Conservation (phyloP, 208 protist species). For the Trypanosomatidae sp. region DNA sequence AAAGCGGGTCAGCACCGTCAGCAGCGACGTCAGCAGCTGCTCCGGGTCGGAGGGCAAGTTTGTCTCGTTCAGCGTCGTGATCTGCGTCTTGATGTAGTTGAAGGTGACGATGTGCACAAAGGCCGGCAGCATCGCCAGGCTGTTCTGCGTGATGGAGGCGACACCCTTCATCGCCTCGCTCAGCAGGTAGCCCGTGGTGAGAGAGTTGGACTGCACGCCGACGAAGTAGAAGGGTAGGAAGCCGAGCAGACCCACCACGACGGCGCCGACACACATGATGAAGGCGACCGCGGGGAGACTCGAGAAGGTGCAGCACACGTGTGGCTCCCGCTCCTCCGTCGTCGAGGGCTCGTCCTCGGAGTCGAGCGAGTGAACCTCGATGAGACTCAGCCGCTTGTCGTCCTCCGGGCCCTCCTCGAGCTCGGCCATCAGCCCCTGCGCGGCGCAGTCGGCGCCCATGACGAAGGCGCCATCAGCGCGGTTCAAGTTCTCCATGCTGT, state of each 20-base stretch:
- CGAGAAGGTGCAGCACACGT: constrained; percentile 30
- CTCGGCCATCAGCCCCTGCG: constrained; percentile 12
- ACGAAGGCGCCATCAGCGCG: neutral
- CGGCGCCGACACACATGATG: constrained; percentile 51
- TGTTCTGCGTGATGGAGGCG: constrained; percentile 44
- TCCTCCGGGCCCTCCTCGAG: constrained; percentile 14
- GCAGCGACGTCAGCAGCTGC: constrained; percentile 32
- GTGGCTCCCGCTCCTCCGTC: constrained; percentile 12
- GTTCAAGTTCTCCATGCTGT: constrained; percentile 10
- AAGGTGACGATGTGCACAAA: constrained; percentile 58
- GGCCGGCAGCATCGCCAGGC: constrained; percentile 45
- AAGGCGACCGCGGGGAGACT: constrained; percentile 46
- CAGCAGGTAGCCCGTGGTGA: constrained; percentile 41
- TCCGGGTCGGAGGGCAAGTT: constrained; percentile 18
- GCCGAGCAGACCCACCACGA: constrained; percentile 45
- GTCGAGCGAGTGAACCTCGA: constrained; percentile 24
- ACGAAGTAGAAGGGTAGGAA: constrained; percentile 67
- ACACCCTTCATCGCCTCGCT: constrained; percentile 49
- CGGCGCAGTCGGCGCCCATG: constrained; percentile 12
- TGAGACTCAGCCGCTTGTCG: constrained; percentile 16
- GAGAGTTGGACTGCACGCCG: constrained; percentile 34
- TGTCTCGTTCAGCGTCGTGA: constrained; percentile 28
- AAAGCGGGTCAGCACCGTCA: constrained; percentile 40
- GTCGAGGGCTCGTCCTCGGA: constrained; percentile 27
- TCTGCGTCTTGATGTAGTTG: constrained; percentile 51